These are phyloP conservation scores for Backusella luteola DNA, from an alignment of 192 early-diverging fungal genomes.

Conservation along the genomic window DNA sequence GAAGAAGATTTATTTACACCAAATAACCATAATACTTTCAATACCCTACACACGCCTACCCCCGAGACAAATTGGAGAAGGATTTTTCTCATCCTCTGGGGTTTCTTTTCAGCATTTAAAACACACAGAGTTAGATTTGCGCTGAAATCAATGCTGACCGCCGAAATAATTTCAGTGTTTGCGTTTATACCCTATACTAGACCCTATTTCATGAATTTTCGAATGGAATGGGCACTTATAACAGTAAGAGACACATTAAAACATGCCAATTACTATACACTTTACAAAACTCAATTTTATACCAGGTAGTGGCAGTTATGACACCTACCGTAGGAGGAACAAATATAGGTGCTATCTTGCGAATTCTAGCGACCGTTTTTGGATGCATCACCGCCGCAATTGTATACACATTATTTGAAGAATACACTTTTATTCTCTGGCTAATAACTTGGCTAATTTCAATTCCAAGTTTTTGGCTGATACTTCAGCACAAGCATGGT, in stretches of 20 bases:
- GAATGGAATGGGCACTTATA: slow-evolving; percentile 73
- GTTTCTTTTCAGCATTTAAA: slow-evolving; percentile 52
- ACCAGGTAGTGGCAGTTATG: slow-evolving; percentile 65
- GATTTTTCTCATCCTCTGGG: slow-evolving; percentile 55
- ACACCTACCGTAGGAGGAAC: slow-evolving; percentile 81
- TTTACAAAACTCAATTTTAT: not conserved
- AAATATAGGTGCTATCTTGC: slow-evolving; percentile 62
- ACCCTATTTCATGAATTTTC: slow-evolving; percentile 50
- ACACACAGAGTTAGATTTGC: slow-evolving; percentile 69
- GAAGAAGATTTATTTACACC: not conserved
- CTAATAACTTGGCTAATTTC: slow-evolving; percentile 54
- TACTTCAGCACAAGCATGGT: slow-evolving; percentile 59
- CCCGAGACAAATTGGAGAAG: slow-evolving; percentile 46
- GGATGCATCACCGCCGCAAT: slow-evolving; percentile 61
- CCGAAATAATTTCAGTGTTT: slow-evolving; percentile 58
- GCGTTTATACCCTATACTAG: slow-evolving; percentile 57
- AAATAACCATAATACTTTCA: slow-evolving; percentile 27
- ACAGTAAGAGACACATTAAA: slow-evolving; percentile 33
- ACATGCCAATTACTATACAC: no score
- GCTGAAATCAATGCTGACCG: slow-evolving; percentile 62
- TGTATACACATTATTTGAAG: slow-evolving; percentile 51
- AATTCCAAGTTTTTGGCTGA: slow-evolving; percentile 61
- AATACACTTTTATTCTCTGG: slow-evolving; percentile 37
- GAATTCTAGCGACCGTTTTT: slow-evolving; percentile 66
- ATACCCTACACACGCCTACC: slow-evolving; percentile 57